Base-by-base conservation (phyloP, 306 rosid species). In the Dalbergia cochinchinensis region DNA sequence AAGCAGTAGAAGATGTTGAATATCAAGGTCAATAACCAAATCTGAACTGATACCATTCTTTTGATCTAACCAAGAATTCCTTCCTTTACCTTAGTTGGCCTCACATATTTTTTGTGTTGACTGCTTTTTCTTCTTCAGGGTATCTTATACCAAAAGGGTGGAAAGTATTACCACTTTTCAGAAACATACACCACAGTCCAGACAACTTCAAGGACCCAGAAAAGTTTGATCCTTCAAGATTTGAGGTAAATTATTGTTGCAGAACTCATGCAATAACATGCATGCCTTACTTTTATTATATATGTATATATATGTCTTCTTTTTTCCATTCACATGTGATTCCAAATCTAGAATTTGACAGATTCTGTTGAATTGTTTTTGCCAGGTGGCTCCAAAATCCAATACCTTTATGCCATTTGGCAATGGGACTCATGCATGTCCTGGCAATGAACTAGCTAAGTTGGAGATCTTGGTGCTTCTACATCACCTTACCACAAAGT, bases 391-490 rank as follows among this genome's bases (percentile, higher is more conserved):
- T 54, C 97, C 93, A 63, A 92, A 95, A 14, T 89, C 99, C 86
- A 81, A 91, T 78, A 92, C 97, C 2, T 95, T 85, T 61, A 78
- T 95, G 92, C 99, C 99, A 85, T 95, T 95, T 89, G 99, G 99
- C 59, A 89, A 69, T 72, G 99, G 99, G 86, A 82, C 31, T 85
- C 99, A 92, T 86, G 86, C 99, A 16, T 95, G 99, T 59, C 99
- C 99, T 4, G 99, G 99, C 55, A 95, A 92, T 85, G 99, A 95
- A 82, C 73, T 95, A 39, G 99, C 99, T 31, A 95, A 92, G 84
- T 79, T 95, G 82, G 99, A 95, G 84, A 92, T 95, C 65, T 78
- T 90, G 74, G 92, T 95, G 74, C 78, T 95, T 67, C 83, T 95
- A 16, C 99, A 95, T 84, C 95, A 95, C 77, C 82, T 95, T 5